Base-by-base conservation (phyloP, 352 stramenopile species). In the Globisporangium rhizosaccharum region DNA sequence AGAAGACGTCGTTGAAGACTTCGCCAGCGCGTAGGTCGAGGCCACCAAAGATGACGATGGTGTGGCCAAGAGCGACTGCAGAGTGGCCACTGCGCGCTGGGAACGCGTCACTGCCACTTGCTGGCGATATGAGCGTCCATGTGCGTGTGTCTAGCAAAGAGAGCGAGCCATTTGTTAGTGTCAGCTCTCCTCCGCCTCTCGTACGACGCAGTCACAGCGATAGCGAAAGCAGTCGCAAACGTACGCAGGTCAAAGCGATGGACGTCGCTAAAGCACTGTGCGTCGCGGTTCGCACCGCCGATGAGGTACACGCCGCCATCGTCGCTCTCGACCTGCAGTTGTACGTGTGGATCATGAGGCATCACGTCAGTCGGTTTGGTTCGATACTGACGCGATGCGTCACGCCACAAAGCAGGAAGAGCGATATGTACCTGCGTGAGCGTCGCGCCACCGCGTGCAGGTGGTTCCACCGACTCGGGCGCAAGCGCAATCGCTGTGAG, bases 11-110 rank as follows among this genome's bases (percentile, higher is more conserved):
- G 36, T 85, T 83, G 69, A 77, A 90, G n/a, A 87, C 65, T 23
- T 67, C 61, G 28, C 70, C 65, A 0, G 61, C 57, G 3, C 58
- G 61, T 1, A 71, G 53, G 57, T 90, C 73, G n/a, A 87, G 65
- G 2, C 82, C 82, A 0, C 82, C 78, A 47, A 90, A 87, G n/a
- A 90, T 69, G 49, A 71, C 65, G 53, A 88, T 78, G 15, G 61
- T 44, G 3, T 47, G 20, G 0, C 67, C 82, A 46, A 87, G 49
- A 5, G 74, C 68, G 17, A 89, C 63, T 1, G 79, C 68, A 6
- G 79, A 84, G 58, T 92, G 79, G 10, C 79, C 79, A 28, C 79
- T 90, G n/a, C 77, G 75, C 42, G 82, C 51, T n/a, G 66, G 42
- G 5, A 91, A 63, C 3, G 28, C n/a, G 50, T 25, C 30, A 18